phyloP scores from a whole-genome alignment of 106 monocot genomes.

The Iris macrosiphon region DNA sequence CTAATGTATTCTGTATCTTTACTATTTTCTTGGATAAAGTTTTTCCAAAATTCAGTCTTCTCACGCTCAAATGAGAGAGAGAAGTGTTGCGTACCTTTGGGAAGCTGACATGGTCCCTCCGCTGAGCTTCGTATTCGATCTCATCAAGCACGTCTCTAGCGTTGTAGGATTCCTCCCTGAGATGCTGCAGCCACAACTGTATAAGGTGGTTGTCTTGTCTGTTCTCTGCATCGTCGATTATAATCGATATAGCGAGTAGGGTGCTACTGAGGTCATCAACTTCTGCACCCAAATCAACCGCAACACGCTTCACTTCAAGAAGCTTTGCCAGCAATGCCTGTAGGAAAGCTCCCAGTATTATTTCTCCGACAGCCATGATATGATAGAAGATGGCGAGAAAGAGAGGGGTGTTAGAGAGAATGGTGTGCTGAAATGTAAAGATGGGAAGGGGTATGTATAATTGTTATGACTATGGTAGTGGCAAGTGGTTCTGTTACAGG shows the following conservation, averaged over 20 bases:
- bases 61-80: not conserved
- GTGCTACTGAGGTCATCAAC: not conserved
- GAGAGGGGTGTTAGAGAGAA: not conserved
- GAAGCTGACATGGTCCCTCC: not conserved
- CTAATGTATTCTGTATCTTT: not conserved
- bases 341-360: not conserved
- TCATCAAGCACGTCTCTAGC: conserved; percentile 2
- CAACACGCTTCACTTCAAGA: not conserved
- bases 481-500: too few relatives aligned
- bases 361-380: not conserved
- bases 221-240: not conserved
- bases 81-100: not conserved
- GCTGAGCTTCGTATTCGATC: not conserved
- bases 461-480: too few relatives aligned
- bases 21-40: not conserved
- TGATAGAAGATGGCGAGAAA: not conserved
- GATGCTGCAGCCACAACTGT: not conserved
- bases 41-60: not conserved
- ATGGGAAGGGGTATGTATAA: too few relatives aligned
- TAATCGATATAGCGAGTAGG: not conserved
- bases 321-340: not conserved
- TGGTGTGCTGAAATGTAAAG: too few relatives aligned
- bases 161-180: not conserved
- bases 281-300: not conserved
- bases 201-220: not conserved